phyloP scores from a whole-genome alignment of 768 basidiomycete genomes.

The Tulasnella calospora region DNA sequence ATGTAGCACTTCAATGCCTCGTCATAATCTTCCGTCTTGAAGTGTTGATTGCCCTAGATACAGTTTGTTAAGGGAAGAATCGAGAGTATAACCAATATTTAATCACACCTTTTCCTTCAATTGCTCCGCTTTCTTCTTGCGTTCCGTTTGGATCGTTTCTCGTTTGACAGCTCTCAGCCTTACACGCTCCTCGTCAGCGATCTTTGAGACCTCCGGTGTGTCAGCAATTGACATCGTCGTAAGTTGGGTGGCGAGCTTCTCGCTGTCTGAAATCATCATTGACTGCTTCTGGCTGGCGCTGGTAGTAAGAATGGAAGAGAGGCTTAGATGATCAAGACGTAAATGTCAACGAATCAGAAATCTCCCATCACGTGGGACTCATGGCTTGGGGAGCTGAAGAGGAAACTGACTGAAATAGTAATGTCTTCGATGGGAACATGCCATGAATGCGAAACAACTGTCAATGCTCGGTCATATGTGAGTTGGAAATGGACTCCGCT shows the following conservation, averaged over 20 bases:
- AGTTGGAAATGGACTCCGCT: too few relatives aligned
- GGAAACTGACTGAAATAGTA: too few relatives aligned
- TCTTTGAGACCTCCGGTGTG: background rate
- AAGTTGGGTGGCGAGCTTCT: background rate
- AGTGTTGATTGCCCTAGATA: constrained; percentile 5
- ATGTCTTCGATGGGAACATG: too few relatives aligned
- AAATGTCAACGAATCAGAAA: background rate
- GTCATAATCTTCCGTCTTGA: background rate
- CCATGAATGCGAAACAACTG: too few relatives aligned
- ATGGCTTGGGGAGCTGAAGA: too few relatives aligned
- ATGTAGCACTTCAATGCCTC: background rate
- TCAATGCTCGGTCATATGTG: too few relatives aligned
- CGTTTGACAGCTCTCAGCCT: constrained; percentile 4
- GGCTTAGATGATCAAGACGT: background rate
- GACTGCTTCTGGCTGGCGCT: background rate
- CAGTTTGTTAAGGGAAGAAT: background rate
- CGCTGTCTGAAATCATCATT: background rate
- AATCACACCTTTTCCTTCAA: constrained; percentile 10
- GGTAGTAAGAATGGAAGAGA: background rate
- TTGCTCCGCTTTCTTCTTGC: background rate
- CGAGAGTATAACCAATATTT: background rate
- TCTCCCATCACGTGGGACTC: too few relatives aligned
- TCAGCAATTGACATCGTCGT: background rate
- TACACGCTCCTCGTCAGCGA: background rate
- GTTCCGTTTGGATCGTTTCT: background rate